Percentiles rank a stretch among this genome's conserved stretches.
These are phyloP conservation scores for Cytospora leucostoma DNA, from an alignment of 2,329 filamentous ascomycete species.

Conservation along the genomic window DNA sequence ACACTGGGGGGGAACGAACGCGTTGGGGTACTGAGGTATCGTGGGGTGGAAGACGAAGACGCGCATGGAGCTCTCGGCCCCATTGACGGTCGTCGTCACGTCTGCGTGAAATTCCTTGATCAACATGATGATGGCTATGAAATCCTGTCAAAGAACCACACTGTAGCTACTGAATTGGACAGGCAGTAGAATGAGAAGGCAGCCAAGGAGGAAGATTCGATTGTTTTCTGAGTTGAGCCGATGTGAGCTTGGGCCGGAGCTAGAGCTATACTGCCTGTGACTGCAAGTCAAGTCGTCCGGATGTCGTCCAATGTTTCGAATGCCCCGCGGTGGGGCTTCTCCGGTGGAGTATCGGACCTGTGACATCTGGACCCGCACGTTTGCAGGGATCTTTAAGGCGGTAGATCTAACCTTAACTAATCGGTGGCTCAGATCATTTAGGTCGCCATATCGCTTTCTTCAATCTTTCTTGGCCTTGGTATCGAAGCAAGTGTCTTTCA, in stretches of 20 bases:
- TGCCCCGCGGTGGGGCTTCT: conserved; percentile 13
- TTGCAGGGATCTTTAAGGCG: not conserved
- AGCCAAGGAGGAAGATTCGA: too few relatives aligned
- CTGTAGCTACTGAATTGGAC: not conserved
- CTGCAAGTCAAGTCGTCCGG: too few relatives aligned
- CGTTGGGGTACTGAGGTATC: conserved; percentile 82
- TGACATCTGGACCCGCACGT: not conserved
- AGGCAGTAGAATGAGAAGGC: not conserved
- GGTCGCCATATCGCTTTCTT: not conserved
- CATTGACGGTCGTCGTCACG: conserved; percentile 52
- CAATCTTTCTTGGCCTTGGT: not conserved
- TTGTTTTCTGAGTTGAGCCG: too few relatives aligned
- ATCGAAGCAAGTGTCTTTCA: not conserved
- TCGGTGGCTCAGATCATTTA: not conserved
- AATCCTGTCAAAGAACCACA: too few relatives aligned
- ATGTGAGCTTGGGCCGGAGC: not conserved
- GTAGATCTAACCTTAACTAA: not conserved
- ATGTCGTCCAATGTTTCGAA: not conserved
- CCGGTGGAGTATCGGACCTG: conserved; percentile 2
- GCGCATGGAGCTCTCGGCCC: conserved; percentile 57
- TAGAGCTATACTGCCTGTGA: too few relatives aligned
- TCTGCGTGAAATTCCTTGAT: conserved; percentile 56
- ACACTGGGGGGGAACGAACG: conserved; percentile 54
- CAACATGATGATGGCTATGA: conserved; percentile 51
- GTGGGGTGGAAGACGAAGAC: conserved; percentile 88